Base-by-base conservation (phyloP, 2,329 filamentous ascomycete species). In the Furcasterigmium furcatum region DNA sequence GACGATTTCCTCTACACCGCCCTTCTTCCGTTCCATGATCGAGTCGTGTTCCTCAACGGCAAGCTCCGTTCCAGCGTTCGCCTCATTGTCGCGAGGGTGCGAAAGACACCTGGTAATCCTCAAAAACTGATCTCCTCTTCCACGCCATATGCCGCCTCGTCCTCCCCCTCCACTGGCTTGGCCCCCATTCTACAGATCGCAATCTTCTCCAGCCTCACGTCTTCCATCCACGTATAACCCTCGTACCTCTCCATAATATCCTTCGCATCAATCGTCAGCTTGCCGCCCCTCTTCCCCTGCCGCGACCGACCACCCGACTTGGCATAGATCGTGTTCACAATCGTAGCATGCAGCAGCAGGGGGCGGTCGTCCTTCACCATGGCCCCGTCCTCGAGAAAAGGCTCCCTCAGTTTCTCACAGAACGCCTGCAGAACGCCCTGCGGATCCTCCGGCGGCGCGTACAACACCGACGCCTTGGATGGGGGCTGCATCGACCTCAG, bases 131-230 rank as follows among this genome's bases (percentile, higher is more conserved):
- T 65, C 57, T 78, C 73, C 5, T 69, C 75, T 52, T 69, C 78
- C 9, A 77, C 73, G 51, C 77, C 74, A 48, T 82, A 82, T 12
- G 62, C 73, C 51, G 70, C 71, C 44, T 79, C 76, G 9, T 74
- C 77, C 3, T 76, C 67, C 8, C 77, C 69, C 22, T 80, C 64
- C 16, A 69, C 68, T 55, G 79, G 82, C 72, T 84, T 87, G 9
- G 90, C 90, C 0, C 91, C 90, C 91, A 96, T 96, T 59, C 81
- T 83, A 61, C 90, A 96, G 30, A 96, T 84, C 41, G 85, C 83
- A 34, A 96, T 67, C 47, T 73, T 79, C 46, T 89, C 81, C n/a
- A 96, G 61, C 14, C 71, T 68, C 20, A 92, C 70, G 42, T 80
- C 68, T 44, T 81, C 71, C 55, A 87, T 82, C 89, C 91, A 96